These are phyloP conservation scores for Sporothrix mexicana DNA, from an alignment of 2,329 filamentous ascomycete species.

Conservation along the genomic window DNA sequence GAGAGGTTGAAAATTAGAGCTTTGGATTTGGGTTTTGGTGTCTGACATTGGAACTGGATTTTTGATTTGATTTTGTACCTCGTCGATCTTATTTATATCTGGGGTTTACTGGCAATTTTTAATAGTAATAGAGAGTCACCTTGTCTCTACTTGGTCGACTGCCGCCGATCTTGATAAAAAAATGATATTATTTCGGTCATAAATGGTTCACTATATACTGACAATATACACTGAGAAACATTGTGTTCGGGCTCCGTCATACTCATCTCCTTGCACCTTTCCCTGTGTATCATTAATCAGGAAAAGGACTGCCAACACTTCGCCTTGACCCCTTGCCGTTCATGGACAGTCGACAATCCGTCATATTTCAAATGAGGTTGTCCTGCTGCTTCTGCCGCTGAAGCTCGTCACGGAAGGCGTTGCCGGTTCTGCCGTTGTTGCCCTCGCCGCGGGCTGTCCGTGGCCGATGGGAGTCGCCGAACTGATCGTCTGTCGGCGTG, in stretches of 20 bases:
- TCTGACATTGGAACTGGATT: background rate
- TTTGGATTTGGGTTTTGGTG: background rate
- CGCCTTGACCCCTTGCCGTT: background rate
- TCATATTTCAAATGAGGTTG: constrained; percentile 2
- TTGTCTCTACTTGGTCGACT: background rate
- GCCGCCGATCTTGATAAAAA: background rate
- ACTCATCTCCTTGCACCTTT: background rate
- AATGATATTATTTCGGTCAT: constrained; percentile 12
- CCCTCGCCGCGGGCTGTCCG: constrained; percentile 37
- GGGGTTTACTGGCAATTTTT: background rate
- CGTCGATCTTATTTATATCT: background rate
- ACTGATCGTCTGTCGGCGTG: constrained; percentile 53
- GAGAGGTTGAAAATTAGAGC: background rate
- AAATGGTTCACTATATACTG: constrained; percentile 1
- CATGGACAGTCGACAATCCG: background rate
- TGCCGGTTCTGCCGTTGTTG: constrained; percentile 41
- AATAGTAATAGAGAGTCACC: background rate
- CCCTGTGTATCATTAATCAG: background rate
- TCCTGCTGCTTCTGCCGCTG: constrained; percentile 55
- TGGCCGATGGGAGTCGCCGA: constrained; percentile 45
- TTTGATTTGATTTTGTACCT: too few species aligned
- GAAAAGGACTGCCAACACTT: background rate
- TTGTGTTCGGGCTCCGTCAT: background rate
- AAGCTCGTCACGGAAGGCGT: constrained; percentile 59
- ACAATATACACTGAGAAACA: constrained; percentile 3